Conservation (phyloP, 257 asterid genomes). For the Salvia miltiorrhiza region DNA sequence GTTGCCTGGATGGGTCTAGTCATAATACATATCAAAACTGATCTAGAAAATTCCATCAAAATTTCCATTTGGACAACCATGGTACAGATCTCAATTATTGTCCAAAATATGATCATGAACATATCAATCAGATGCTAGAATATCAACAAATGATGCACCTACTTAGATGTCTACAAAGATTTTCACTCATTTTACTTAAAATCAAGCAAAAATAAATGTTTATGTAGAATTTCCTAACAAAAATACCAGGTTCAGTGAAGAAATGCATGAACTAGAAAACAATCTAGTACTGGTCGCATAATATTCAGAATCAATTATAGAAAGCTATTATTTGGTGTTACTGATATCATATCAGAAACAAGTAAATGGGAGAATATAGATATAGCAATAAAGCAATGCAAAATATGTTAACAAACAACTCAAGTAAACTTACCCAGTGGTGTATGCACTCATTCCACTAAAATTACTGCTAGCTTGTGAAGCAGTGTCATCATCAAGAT, state of each 20-base stretch:
- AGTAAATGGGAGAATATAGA: not conserved
- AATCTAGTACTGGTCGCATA: not conserved
- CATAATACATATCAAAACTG: too few species aligned
- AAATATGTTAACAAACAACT: not conserved
- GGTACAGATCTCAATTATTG: not conserved
- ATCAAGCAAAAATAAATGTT: not conserved
- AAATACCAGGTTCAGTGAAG: not conserved
- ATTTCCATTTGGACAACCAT: not conserved
- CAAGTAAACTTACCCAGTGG: slow-evolving; percentile 62
- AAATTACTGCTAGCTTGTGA: slow-evolving; percentile 91
- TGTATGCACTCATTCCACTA: slow-evolving; percentile 99
- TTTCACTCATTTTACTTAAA: not conserved
- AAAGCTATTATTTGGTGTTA: not conserved
- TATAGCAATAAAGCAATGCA: not conserved
- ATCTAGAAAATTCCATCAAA: not conserved
- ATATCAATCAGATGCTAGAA: not conserved
- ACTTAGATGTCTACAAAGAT: not conserved
- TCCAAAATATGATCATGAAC: not conserved
- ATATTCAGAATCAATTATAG: not conserved
- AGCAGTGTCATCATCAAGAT: slow-evolving; percentile 83
- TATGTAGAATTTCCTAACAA: not conserved
- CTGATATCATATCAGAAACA: not conserved
- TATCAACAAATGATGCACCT: not conserved
- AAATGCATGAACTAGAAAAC: not conserved
- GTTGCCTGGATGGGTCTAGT: too few species aligned